These are phyloP conservation scores for Theobroma grandiflorum DNA, from an alignment of 441 rosid species.

Conservation along the genomic window DNA sequence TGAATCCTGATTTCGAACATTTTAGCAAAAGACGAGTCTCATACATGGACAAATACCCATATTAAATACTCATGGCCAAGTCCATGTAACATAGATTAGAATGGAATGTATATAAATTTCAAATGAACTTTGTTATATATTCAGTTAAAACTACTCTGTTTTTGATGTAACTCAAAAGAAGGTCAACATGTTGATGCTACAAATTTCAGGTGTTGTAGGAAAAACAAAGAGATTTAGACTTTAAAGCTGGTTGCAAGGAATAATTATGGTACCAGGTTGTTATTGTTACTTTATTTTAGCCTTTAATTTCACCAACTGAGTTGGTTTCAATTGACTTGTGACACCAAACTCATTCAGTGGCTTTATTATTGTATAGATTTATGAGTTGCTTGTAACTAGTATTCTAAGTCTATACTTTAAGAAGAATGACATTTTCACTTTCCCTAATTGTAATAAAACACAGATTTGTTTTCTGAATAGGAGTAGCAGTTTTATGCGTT, in stretches of 20 bases:
- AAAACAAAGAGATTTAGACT: background rate
- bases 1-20: background rate
- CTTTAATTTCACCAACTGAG: too few relatives aligned
- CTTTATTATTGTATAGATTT: too few relatives aligned
- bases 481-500: too few relatives aligned
- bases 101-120: background rate
- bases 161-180: slow-evolving; percentile 3
- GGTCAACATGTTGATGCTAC: slow-evolving; percentile 8
- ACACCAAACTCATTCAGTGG: too few relatives aligned
- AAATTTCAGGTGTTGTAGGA: slow-evolving; percentile 10
- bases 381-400: too few relatives aligned
- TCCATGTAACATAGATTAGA: background rate
- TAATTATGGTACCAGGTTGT: background rate
- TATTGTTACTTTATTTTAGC: too few relatives aligned
- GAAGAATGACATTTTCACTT: too few relatives aligned
- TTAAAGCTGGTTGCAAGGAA: background rate
- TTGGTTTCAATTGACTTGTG: too few relatives aligned
- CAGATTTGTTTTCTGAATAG: too few relatives aligned
- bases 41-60: background rate
- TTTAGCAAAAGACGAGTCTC: background rate
- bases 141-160: slow-evolving; percentile 7
- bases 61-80: background rate
- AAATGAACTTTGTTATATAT: background rate
- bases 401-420: too few relatives aligned
- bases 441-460: too few relatives aligned